Evolutionary conservation across 2,329 filamentous ascomycete species (phyloP).

Genomic region (Cladophialophora bantiana): DNA sequence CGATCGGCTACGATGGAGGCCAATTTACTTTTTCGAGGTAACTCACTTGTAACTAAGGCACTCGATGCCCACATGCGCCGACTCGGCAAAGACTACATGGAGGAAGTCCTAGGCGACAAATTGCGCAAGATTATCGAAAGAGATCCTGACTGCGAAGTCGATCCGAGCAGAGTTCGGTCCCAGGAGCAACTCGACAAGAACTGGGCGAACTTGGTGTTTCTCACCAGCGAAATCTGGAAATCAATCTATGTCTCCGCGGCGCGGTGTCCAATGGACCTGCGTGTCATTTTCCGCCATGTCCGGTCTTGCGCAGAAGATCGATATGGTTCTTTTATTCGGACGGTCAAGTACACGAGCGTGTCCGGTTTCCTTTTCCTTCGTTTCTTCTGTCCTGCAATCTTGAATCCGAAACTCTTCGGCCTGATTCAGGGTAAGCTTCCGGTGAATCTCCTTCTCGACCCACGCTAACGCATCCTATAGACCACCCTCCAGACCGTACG

Average conservation of each 20-base stretch:
- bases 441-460: neutral
- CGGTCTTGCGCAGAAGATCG: constrained; percentile 91
- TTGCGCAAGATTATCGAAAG: constrained; percentile 87
- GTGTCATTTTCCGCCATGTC: constrained; percentile 88
- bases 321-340: constrained; percentile 89
- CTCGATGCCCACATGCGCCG: constrained; percentile 96
- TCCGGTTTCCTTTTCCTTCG: constrained; percentile 93
- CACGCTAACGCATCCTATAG: constrained; percentile 51
- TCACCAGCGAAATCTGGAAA: constrained; percentile 85
- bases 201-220: constrained; percentile 76
- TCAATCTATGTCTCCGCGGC: constrained; percentile 77
- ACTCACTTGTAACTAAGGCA: constrained; percentile 90
- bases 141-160: constrained; percentile 93
- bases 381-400: constrained; percentile 94
- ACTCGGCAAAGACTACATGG: constrained; percentile 88
- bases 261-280: constrained; percentile 79
- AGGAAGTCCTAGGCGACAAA: constrained; percentile 84
- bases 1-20: constrained; percentile 77
- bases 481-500: constrained; percentile 81
- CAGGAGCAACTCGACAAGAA: constrained; percentile 79
- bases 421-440: constrained; percentile 69
- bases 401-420: constrained; percentile 93
- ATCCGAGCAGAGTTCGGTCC: constrained; percentile 76
- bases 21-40: constrained; percentile 93
- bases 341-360: constrained; percentile 90